Base-by-base conservation (phyloP, 2,329 filamentous ascomycete species). In the Aspergillus terreus region DNA sequence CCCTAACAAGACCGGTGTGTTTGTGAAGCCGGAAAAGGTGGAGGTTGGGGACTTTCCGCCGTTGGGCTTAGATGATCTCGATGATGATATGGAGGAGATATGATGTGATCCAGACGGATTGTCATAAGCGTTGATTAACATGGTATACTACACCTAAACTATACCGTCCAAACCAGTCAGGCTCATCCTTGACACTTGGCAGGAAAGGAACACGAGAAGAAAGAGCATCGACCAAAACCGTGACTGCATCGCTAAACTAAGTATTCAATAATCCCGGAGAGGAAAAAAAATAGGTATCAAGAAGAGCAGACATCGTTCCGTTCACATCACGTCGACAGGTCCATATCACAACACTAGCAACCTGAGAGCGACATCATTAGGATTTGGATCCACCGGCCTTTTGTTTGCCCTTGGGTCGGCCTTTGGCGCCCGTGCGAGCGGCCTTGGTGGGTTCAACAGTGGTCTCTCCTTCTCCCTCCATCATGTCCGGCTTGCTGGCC, bases 21-120 rank as follows among this genome's bases (percentile, higher is more conserved):
- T 86, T 63, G 80, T 84, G 1, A 76, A 83, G 56, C 78, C 83
- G 10, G 83, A 85, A 61, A 78, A 82, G 58, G 76, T 85, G 11
- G 79, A 85, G 65, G 76, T 82, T 3, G 83, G 83, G 6, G 79
- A 84, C 55, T 86, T 82, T 52, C 75, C 76, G 3, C 73, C 76
- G 4, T 57, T 82, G 53, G 72, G 69, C 4, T 46, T 74, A 52
- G 78, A 79, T 55, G 79, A 83, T 53, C 64, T 80, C 52, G 78
- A 79, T 44, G 78, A 80, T 55, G 73, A 75, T 48, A 77, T 82
- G 71, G 80, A 82, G 64, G 80, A 82, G 64, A 78, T 83, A 43
- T 60, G 12, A 14, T 7, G 3, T 25, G 12, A 4, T 41, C 25
- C 1, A 25, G n/a, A 14, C 10, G 12, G 12, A n/a, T 40, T 33